These are phyloP conservation scores for Trifolium dubium DNA, from an alignment of 306 rosid genomes.

Conservation along the genomic window DNA sequence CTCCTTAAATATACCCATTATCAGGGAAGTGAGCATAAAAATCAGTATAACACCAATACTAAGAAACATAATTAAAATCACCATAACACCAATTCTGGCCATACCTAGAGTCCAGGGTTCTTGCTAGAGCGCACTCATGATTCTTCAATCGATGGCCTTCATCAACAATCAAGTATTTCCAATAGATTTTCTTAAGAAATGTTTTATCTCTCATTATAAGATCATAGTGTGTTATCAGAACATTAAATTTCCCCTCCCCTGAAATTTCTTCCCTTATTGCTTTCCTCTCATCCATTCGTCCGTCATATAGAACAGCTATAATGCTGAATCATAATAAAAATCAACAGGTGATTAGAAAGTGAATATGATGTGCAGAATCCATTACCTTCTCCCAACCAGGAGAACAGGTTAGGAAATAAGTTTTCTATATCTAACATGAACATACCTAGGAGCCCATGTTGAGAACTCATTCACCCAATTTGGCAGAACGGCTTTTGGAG, in stretches of 20 bases:
- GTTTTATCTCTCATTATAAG: slow-evolving; percentile 98
- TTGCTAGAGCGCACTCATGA: slow-evolving; percentile 94
- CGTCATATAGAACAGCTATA: slow-evolving; percentile 81
- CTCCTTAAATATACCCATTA: neutral
- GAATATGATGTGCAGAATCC: slow-evolving; percentile 4
- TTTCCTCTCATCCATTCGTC: slow-evolving; percentile 92
- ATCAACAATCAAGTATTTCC: slow-evolving; percentile 95
- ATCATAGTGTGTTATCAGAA: slow-evolving; percentile 93
- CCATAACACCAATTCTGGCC: slow-evolving; percentile 33
- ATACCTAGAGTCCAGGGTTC: slow-evolving; percentile 90
- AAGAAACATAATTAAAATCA: slow-evolving; percentile 16
- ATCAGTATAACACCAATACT: slow-evolving; percentile 23
- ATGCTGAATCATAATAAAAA: slow-evolving; percentile 64
- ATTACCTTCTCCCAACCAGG: slow-evolving; percentile 30
- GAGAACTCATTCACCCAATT: slow-evolving; percentile 92
- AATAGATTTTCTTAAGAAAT: slow-evolving; percentile 87
- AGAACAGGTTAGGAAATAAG: slow-evolving; percentile 28
- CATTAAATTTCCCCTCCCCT: slow-evolving; percentile 93
- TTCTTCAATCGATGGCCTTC: slow-evolving; percentile 99
- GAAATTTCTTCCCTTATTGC: slow-evolving; percentile 85
- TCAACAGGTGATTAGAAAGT: slow-evolving; percentile 33
- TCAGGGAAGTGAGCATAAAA: slow-evolving; percentile 20
- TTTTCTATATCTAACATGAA: slow-evolving; percentile 18
- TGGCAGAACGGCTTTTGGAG: slow-evolving; percentile 98
- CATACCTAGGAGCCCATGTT: slow-evolving; percentile 95